phyloP scores from a whole-genome alignment of 2,329 filamentous ascomycete species.

The Achaetomium macrosporum region DNA sequence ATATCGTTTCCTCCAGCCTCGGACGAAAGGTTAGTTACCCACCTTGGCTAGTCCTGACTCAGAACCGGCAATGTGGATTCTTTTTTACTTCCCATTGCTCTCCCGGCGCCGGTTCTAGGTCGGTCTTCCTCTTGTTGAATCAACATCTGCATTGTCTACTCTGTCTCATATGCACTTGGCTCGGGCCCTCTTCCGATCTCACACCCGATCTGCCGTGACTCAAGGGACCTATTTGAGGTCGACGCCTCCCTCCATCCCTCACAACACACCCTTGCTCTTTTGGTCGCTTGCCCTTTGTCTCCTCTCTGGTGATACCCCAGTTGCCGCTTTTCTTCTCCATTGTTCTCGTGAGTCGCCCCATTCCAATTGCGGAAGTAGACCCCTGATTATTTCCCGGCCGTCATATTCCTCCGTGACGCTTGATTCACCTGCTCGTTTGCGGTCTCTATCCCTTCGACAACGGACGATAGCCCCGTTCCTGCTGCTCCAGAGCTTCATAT shows the following conservation, averaged over 20 bases:
- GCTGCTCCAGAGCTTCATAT: background rate
- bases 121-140: background rate
- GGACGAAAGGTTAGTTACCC: slow-evolving; percentile 8
- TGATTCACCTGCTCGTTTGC: slow-evolving; percentile 10
- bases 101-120: slow-evolving; percentile 7
- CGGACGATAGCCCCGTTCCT: background rate
- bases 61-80: slow-evolving; percentile 9
- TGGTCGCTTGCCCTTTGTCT: slow-evolving; percentile 1
- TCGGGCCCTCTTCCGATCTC: slow-evolving; percentile 12
- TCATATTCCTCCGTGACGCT: slow-evolving; percentile 1
- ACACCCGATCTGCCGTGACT: slow-evolving; percentile 14
- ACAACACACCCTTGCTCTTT: background rate
- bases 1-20: slow-evolving; percentile 1
- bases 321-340: background rate
- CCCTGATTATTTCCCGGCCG: background rate
- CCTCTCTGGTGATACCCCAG: slow-evolving; percentile 15
- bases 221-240: slow-evolving; percentile 16
- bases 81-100: background rate
- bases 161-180: slow-evolving; percentile 16
- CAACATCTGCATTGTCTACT: background rate
- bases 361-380: slow-evolving; percentile 9
- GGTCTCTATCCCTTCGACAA: background rate
- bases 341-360: background rate
- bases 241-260: background rate
- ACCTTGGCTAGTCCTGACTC: background rate